These are phyloP conservation scores for Tripidium arundinaceum DNA, from an alignment of 202 grass and related monocot genomes.

Conservation along the genomic window DNA sequence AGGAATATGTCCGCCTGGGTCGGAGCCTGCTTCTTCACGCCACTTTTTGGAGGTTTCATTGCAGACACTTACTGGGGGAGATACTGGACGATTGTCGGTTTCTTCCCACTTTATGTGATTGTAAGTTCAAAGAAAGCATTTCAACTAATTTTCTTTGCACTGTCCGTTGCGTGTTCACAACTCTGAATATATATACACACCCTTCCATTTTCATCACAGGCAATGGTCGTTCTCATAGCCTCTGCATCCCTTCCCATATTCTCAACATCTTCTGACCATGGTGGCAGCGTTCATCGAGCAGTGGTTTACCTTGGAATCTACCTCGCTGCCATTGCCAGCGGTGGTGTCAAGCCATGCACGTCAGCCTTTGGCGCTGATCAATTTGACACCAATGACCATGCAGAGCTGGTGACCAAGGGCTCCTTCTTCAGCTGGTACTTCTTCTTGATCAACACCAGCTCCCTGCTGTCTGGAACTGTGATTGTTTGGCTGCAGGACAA, in stretches of 20 bases:
- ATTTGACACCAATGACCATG: conserved; percentile 41
- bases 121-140: conserved; percentile 6
- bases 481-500: conserved; percentile 65
- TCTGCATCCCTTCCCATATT: conserved; percentile 36
- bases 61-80: too few species aligned
- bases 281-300: neutral
- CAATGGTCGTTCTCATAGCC: conserved; percentile 31
- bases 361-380: conserved; percentile 52
- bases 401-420: conserved; percentile 31
- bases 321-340: conserved; percentile 35
- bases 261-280: neutral
- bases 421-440: conserved; percentile 58
- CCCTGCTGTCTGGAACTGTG: conserved; percentile 37
- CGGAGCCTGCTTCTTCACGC: conserved; percentile 11
- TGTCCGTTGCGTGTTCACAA: too few species aligned
- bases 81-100: too few species aligned
- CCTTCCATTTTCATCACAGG: conserved; percentile 8
- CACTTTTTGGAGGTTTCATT: too few species aligned
- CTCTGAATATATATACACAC: too few species aligned
- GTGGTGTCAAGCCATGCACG: conserved; percentile 43
- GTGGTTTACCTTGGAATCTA: conserved; percentile 50
- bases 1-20: conserved; percentile 18
- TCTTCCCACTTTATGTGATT: neutral
- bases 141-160: too few species aligned
- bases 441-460: conserved; percentile 28